Evolutionary conservation across 805 yeast species (phyloP), one percentile per base, ranked within the genome.

Genomic region (Kluyveromyces starmeri): DNA sequence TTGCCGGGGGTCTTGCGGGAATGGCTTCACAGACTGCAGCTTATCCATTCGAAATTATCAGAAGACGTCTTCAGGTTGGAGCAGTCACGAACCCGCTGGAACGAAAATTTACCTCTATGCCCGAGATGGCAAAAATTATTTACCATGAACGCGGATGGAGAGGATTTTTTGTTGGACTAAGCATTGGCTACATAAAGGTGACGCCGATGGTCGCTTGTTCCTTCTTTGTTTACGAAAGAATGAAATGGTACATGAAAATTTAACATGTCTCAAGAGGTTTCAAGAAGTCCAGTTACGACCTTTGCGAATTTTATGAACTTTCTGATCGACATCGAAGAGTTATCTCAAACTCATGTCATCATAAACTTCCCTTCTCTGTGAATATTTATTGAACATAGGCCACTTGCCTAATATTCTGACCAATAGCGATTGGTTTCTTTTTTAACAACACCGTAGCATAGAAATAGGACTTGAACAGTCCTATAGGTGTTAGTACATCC

Each of bases 131-230:
- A 2, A 62, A 49, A 36, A 55, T 71, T 35, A 80, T 92, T 5
- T 80, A 68, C 49, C 61, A 59, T 28, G 95, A 83, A 53, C 67
- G 76, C 24, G 99, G 99, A 0, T 45, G 82, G 42, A 68, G 75
- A 47, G 97, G 99, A 11, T 88, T 83, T 57, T 92, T 82, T 53
- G 94, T 92, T 10, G 99, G 99, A 2, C 70, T 92, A 49, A 79
- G 92, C 45, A 89, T 92, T 46, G 99, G 99, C 0, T 92, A 86
- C 58, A 72, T 92, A 47, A 92, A 92, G 59, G 95, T 92, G 22
- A 75, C 83, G 13, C 98, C 98, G 7, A 92, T 92, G 98, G 89
- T 79, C 50, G 95, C 97, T 23, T 88, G 96, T 58, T 80, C 96
- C 11, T 89, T 89, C 58, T 88, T 75, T 54, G 96, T 89, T 23